Evolutionary conservation across 768 basidiomycete genomes (phyloP), one percentile per base, ranked within the genome.

Genomic region (Rhodotorula graminis): DNA sequence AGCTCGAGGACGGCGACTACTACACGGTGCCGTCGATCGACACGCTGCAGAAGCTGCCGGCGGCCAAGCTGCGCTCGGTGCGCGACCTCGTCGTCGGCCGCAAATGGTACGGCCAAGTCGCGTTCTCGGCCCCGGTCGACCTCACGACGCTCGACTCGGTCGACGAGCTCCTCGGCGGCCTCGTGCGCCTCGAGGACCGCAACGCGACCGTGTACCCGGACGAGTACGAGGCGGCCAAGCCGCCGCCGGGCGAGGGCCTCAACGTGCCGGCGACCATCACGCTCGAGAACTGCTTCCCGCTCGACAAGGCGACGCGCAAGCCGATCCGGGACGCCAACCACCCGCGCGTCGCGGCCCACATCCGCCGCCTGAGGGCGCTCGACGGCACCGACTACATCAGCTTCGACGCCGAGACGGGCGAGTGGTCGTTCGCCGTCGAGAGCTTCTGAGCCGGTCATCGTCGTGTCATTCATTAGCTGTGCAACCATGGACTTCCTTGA

Each of bases 141-240:
- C 86, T 99, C 69, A 96, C 93, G 37, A 88, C 89, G 33, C 83
- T 95, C 61, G 83, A 88, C 25, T 89, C 88, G 78, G 85, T 98
- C 52, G 86, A 88, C 14, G 88, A 89, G 52, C 86, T 99, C 46
- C 84, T 93, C 10, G 95, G 93, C n/a, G 87, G 88, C 68, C 85
- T 93, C 70, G 86, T 98, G 37, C 85, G 89, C 59, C 94, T 99
- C 80, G 89, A 91, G 71, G 89, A 92, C 80, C 91, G 90, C 84
- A 92, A 94, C 80, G 91, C 92, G 78, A 89, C 87, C 61, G 93
- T 98, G 50, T 98, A 99, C 81, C 92, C 93, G 1, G 93, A 95
- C 72, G 87, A 87, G 69, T 88, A 90, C 64, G 88, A 90, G n/a
- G 86, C 85, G 59, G 88, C 90, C 77, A 94, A 94, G 81, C 92